Evolutionary conservation across 2,329 filamentous ascomycete species (phyloP).

Genomic region (Neofusicoccum sp.): DNA sequence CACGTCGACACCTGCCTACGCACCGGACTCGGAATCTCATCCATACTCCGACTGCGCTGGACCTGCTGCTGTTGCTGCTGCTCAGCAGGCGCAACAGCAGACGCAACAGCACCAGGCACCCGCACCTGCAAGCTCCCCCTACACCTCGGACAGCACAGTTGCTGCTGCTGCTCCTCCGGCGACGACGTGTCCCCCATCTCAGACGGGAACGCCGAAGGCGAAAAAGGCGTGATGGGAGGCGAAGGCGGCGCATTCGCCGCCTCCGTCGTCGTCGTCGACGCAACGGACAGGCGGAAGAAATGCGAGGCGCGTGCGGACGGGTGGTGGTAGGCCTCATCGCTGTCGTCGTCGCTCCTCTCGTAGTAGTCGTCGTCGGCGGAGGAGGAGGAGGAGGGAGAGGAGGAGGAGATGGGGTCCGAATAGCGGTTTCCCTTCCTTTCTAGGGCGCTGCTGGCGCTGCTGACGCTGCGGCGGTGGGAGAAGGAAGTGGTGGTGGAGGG

Average conservation of each 20-base stretch:
- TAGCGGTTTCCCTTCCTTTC: no score
- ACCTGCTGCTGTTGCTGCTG: background rate
- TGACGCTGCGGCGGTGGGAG: background rate
- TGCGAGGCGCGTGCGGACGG: background rate
- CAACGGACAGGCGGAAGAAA: slow-evolving; percentile 18
- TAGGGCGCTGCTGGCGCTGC: background rate
- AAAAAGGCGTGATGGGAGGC: slow-evolving; percentile 17
- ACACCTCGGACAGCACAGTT: background rate
- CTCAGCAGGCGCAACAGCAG: background rate
- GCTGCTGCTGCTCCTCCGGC: background rate
- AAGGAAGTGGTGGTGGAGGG: background rate
- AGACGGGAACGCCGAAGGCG: slow-evolving; percentile 10
- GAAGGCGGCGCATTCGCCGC: slow-evolving; percentile 24
- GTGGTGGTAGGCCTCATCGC: background rate
- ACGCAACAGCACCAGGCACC: background rate
- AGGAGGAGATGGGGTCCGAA: background rate
- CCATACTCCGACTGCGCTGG: slow-evolving; percentile 2
- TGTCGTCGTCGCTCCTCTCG: background rate
- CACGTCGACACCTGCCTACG: background rate
- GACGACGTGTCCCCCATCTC: background rate
- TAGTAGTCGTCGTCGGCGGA: background rate
- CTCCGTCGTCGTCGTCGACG: slow-evolving; percentile 32
- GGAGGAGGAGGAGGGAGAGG: background rate
- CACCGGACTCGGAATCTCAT: slow-evolving; percentile 7
- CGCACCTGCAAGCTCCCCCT: background rate